Evolutionary conservation across 345 rosid species (phyloP), one percentile per base, ranked within the genome.

Genomic region (Conringia planisiliqua): DNA sequence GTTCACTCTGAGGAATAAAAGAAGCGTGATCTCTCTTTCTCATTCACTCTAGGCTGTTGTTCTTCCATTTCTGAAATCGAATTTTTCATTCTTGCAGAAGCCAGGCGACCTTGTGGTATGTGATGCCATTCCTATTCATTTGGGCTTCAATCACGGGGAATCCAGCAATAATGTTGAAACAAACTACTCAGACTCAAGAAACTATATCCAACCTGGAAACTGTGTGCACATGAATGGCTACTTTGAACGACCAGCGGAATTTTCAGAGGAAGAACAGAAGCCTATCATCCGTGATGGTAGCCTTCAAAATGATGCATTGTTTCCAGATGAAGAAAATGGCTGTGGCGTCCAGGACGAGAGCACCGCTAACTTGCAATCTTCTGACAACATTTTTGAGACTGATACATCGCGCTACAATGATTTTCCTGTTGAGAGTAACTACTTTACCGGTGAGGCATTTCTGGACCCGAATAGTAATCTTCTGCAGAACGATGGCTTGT

Each of bases 81-180:
- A 35, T 17, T 30, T 40, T 66, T 4, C 10, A 56, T 13, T 78
- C 36, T 67, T 67, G 58, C 85, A 90, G 97, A 82, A 71, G 74
- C 67, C 66, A 60, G 83, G 80, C 8, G 42, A 42, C 17, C 58
- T 62, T 32, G 70, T 56, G 68, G 71, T 80, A 20, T 71, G 79
- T 72, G 96, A 68, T 80, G 80, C 86, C 69, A 70, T 76, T 76
- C 51, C 77, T n/a, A 33, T 60, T 40, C 83, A 87, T 8, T 65
- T 72, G 68, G 84, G 82, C 75, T 83, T 82, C 79, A 70, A 73
- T 66, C 71, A 82, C 62, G 97, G 87, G 12, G 96, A 86, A 38
- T 62, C 89, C 20, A 86, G 90, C 82, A 85, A 80, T 67, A 68
- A 78, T 33, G 71, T 55, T 33, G 87, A 62, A 62, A 54, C 71